Conservation (phyloP, 139 green algal genomes). For the Picochlorum sp. region DNA sequence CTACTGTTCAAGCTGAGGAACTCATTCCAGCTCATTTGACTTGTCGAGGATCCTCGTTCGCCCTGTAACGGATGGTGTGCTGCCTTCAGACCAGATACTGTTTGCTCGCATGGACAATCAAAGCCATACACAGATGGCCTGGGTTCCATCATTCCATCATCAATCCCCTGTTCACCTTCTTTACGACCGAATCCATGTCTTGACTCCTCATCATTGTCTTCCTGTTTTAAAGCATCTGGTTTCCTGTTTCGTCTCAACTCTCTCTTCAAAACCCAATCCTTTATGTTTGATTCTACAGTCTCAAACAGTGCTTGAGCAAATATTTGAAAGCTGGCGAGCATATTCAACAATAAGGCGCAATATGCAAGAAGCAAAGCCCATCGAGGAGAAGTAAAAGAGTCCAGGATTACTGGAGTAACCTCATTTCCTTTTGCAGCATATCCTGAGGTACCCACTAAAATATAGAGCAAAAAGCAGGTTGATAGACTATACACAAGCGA, state of each 20-base stretch:
- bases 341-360: slow-evolving; percentile 30
- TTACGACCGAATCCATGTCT: no score
- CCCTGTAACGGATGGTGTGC: background rate
- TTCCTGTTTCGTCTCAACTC: background rate
- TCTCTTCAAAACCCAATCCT: background rate
- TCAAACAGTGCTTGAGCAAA: slow-evolving; percentile 31
- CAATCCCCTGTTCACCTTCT: background rate
- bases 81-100: background rate
- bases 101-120: background rate
- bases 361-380: slow-evolving; percentile 26
- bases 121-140: background rate
- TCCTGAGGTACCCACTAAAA: slow-evolving; percentile 20
- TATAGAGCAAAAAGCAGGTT: slow-evolving; percentile 27
- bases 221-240: background rate
- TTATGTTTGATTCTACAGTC: slow-evolving; percentile 9
- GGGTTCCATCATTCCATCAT: background rate
- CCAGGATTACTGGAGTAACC: slow-evolving; percentile 25
- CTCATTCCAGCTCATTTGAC: slow-evolving; percentile 1
- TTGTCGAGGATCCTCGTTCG: background rate
- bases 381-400: slow-evolving; percentile 14
- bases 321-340: slow-evolving; percentile 28
- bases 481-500: slow-evolving; percentile 13
- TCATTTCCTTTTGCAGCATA: slow-evolving; percentile 26
- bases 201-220: background rate
- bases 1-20: background rate